Conservation (phyloP, 2,329 filamentous ascomycete genomes). For the Exophiala lecanii-corni region DNA sequence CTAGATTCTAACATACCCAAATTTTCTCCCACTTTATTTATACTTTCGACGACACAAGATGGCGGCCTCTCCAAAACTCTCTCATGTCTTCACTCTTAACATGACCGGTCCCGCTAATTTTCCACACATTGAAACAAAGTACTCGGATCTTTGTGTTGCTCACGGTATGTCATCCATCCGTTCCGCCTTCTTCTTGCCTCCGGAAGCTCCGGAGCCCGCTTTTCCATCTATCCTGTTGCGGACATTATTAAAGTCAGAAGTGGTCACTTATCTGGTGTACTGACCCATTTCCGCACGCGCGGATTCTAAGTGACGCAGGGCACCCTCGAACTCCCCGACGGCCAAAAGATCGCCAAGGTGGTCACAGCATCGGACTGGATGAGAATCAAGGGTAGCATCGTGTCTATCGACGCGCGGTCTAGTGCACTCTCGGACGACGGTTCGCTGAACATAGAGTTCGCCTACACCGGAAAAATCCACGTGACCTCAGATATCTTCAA, state of each 20-base stretch:
- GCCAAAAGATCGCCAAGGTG: background rate
- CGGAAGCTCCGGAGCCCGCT: too few species aligned
- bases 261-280: constrained; percentile 1
- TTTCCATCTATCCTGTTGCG: too few species aligned
- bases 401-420: constrained; percentile 5
- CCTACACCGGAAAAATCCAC: constrained; percentile 4
- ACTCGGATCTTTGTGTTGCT: too few species aligned
- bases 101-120: too few species aligned
- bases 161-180: too few species aligned
- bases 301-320: constrained; percentile 4
- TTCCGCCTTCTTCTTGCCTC: too few species aligned
- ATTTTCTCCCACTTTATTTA: too few species aligned
- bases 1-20: too few species aligned
- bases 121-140: too few species aligned
- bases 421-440: constrained; percentile 4
- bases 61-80: too few species aligned
- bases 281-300: constrained; percentile 3
- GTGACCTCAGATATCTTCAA: constrained; percentile 4
- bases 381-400: constrained; percentile 5
- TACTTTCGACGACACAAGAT: too few species aligned
- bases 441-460: constrained; percentile 4
- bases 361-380: constrained; percentile 7
- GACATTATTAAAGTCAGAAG: constrained; percentile 2
- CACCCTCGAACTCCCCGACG: constrained; percentile 4
- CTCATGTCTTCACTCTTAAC: too few species aligned